A percentile compares a stretch with the other conserved stretches of the same genome.
These are phyloP conservation scores for Phoma sp. DNA, from an alignment of 2,329 filamentous ascomycete genomes.

Conservation along the genomic window DNA sequence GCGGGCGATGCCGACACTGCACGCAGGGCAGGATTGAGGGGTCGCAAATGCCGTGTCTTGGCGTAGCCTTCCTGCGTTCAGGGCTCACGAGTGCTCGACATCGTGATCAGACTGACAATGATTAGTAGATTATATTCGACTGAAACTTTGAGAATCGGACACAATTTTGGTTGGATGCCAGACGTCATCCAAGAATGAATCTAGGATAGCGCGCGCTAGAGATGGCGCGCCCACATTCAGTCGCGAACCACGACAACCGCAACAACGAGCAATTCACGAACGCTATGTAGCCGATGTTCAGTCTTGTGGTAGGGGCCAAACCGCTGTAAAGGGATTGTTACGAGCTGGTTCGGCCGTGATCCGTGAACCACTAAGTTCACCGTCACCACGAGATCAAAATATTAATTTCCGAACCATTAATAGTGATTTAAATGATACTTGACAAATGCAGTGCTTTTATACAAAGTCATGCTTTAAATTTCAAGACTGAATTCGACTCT, in stretches of 20 bases:
- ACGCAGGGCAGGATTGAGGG: conserved; percentile 2
- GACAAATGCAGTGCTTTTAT: too few relatives aligned
- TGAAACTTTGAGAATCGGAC: background rate
- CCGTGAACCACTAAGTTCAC: too few relatives aligned
- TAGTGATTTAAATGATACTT: too few relatives aligned
- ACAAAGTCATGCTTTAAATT: too few relatives aligned
- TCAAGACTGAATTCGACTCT: too few relatives aligned
- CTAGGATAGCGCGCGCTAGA: conserved; percentile 1
- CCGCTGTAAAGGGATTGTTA: too few relatives aligned
- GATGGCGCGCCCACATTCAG: background rate
- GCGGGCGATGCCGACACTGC: background rate
- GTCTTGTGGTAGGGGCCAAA: too few relatives aligned
- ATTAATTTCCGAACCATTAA: too few relatives aligned
- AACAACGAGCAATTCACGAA: too few relatives aligned
- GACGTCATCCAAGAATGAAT: conserved; percentile 6
- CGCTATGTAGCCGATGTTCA: too few relatives aligned
- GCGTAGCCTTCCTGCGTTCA: conserved; percentile 3
- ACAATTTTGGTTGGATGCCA: background rate
- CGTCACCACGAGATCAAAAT: background rate
- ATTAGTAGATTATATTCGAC: background rate
- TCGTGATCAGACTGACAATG: background rate
- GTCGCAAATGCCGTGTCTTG: conserved; percentile 7
- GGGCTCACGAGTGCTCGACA: background rate
- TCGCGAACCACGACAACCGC: background rate
- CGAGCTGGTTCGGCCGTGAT: too few relatives aligned